Conservation (phyloP, 2,329 filamentous ascomycete genomes). For the Colletotrichum spinosum region DNA sequence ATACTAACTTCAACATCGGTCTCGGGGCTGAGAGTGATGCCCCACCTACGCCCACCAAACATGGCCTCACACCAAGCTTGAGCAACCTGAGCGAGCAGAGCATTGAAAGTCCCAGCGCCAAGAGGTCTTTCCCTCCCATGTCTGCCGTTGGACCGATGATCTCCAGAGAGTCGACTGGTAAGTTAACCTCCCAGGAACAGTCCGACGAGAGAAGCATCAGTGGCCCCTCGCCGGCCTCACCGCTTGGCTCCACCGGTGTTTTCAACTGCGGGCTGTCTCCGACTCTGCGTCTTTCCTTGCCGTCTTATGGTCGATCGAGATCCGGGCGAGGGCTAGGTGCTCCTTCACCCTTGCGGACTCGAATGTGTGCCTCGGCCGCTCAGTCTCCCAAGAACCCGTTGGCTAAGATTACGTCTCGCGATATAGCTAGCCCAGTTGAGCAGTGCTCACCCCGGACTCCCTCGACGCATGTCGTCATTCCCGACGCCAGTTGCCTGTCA, state of each 20-base stretch:
- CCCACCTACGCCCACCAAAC: slow-evolving; percentile 95
- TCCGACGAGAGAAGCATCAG: slow-evolving; percentile 10
- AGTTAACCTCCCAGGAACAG: slow-evolving; percentile 49
- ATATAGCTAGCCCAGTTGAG: slow-evolving; percentile 72
- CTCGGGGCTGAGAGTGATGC: slow-evolving; percentile 63
- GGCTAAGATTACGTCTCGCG: slow-evolving; percentile 63
- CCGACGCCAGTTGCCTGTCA: slow-evolving; percentile 84
- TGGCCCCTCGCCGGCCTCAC: slow-evolving; percentile 6
- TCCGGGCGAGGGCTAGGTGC: slow-evolving; percentile 46
- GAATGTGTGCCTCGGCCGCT: slow-evolving; percentile 44
- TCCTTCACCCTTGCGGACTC: slow-evolving; percentile 48
- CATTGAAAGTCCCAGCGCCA: slow-evolving; percentile 61
- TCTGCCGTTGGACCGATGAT: slow-evolving; percentile 54
- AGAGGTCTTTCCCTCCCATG: slow-evolving; percentile 55
- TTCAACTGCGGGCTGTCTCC: slow-evolving; percentile 48
- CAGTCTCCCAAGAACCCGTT: slow-evolving; percentile 52
- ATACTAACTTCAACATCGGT: slow-evolving; percentile 56
- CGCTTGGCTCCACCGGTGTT: slow-evolving; percentile 45
- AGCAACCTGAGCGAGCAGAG: slow-evolving; percentile 51
- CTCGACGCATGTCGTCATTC: slow-evolving; percentile 77
- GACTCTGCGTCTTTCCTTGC: slow-evolving; percentile 48
- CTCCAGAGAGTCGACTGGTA: slow-evolving; percentile 56
- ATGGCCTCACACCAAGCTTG: slow-evolving; percentile 58
- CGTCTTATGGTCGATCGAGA: slow-evolving; percentile 51
- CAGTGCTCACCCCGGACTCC: slow-evolving; percentile 81